phyloP scores from a whole-genome alignment of 768 basidiomycete species.

The Boletus reticulatus region DNA sequence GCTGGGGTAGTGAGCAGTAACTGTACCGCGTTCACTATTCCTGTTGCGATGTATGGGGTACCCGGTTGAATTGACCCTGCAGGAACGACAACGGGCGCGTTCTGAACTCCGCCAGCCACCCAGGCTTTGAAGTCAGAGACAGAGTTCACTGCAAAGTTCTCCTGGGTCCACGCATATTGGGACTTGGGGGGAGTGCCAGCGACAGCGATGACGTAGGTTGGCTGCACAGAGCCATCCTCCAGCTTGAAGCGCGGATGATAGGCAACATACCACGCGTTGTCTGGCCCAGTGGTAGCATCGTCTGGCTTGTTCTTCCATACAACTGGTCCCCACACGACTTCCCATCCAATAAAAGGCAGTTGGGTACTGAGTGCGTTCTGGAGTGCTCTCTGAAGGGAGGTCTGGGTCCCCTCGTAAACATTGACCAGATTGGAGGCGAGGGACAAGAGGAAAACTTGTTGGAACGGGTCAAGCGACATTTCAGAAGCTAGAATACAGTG shows the following conservation, averaged over 20 bases:
- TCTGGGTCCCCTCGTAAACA: neutral
- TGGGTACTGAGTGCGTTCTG: neutral
- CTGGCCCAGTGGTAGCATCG: neutral
- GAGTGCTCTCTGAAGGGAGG: neutral
- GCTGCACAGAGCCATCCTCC: conserved; percentile 9
- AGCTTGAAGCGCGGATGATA: conserved; percentile 1
- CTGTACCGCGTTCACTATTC: neutral
- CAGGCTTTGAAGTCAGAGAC: conserved; percentile 12
- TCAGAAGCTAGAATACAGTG: neutral
- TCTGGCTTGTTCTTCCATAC: conserved; percentile 13
- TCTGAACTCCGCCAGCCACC: conserved; percentile 1
- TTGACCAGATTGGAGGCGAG: conserved; percentile 1
- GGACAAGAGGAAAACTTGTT: conserved; percentile 15
- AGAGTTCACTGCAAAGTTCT: conserved; percentile 5
- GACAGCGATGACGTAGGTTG: conserved; percentile 13
- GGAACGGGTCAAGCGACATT: conserved; percentile 15
- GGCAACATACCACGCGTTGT: conserved; percentile 17
- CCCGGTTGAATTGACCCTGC: neutral
- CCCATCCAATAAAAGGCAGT: neutral
- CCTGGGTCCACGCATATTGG: neutral
- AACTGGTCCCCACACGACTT: conserved; percentile 12
- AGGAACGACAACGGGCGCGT: neutral
- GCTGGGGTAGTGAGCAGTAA: conserved; percentile 1
- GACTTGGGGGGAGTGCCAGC: conserved; percentile 4
- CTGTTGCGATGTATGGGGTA: neutral